These are phyloP conservation scores for Besnoitia besnoiti DNA, from an alignment of 169 alveolate species.

Conservation along the genomic window DNA sequence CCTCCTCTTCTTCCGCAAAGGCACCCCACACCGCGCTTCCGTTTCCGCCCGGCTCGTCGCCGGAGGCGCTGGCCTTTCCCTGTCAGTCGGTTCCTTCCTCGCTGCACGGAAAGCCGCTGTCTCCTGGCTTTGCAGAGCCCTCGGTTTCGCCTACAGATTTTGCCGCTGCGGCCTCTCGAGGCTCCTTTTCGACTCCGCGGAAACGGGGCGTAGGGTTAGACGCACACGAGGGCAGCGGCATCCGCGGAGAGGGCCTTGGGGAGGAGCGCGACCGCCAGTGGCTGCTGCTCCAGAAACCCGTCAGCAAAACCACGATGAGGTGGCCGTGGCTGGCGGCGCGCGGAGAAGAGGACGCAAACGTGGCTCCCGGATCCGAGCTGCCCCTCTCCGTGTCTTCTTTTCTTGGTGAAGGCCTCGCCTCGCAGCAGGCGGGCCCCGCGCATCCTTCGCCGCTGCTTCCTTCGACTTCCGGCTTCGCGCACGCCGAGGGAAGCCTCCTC, in stretches of 20 bases:
- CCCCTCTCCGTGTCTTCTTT: not conserved
- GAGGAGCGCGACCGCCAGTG: not conserved
- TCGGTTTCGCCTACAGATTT: not conserved
- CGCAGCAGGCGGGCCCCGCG: not conserved
- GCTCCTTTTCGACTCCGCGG: not conserved
- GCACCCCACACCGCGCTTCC: not conserved
- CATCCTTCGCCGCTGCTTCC: not conserved
- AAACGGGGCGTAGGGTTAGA: too few relatives aligned
- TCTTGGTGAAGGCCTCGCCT: not conserved
- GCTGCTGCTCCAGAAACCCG: not conserved
- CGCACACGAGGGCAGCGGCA: too few relatives aligned
- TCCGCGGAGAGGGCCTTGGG: not conserved
- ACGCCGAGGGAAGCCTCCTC: not conserved
- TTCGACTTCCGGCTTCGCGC: not conserved
- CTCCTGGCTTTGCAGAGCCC: not conserved
- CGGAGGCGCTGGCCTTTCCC: not conserved
- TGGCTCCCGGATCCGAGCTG: not conserved
- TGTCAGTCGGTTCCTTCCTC: not conserved
- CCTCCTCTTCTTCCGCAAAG: too few relatives aligned
- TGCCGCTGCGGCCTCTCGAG: not conserved
- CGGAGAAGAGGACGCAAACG: not conserved
- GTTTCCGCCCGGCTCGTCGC: not conserved
- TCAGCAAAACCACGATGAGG: not conserved
- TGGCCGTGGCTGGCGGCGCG: not conserved
- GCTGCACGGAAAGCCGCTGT: not conserved